Evolutionary conservation across 2,329 filamentous ascomycete genomes (phyloP).

Genomic region (Pestalotiopsis sp.): DNA sequence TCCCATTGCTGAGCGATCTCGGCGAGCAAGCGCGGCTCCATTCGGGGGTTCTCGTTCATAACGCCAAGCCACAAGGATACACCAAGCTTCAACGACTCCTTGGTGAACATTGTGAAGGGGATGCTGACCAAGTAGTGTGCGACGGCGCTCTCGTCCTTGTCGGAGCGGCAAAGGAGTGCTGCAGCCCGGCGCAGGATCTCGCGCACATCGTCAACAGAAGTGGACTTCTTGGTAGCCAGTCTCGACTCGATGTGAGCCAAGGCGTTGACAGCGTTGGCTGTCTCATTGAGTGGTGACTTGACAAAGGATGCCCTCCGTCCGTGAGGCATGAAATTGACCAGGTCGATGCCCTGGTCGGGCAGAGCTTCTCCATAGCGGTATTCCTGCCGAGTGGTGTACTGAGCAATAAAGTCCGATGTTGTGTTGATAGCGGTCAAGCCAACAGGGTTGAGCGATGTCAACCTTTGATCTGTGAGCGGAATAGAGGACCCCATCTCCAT

Average conservation of each 20-base stretch:
- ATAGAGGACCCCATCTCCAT: conserved; percentile 89
- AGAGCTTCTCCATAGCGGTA: conserved; percentile 85
- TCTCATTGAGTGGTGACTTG: conserved; percentile 54
- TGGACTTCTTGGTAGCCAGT: conserved; percentile 68
- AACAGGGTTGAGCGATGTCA: conserved; percentile 78
- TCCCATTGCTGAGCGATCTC: conserved; percentile 95
- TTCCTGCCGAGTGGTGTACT: conserved; percentile 95
- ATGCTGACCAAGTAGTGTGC: conserved; percentile 89
- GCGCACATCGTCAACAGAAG: conserved; percentile 74
- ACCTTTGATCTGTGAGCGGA: conserved; percentile 81
- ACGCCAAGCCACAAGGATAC: conserved; percentile 96
- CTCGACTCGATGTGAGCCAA: conserved; percentile 75
- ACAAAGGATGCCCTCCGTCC: conserved; percentile 56
- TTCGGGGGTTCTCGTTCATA: conserved; percentile 90
- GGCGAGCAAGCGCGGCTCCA: conserved; percentile 82
- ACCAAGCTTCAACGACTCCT: conserved; percentile 92
- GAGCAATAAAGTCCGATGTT: conserved; percentile 92
- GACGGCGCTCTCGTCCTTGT: conserved; percentile 75
- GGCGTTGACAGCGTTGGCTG: conserved; percentile 62
- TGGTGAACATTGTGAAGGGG: conserved; percentile 90
- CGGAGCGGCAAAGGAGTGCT: conserved; percentile 79
- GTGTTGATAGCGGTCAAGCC: conserved; percentile 81
- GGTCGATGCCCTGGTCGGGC: conserved; percentile 68
- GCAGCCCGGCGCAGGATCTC: conserved; percentile 85
- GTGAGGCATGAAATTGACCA: conserved; percentile 62